These are phyloP conservation scores for Craterostigma plantagineum DNA, from an alignment of 257 asterid genomes.

Conservation along the genomic window DNA sequence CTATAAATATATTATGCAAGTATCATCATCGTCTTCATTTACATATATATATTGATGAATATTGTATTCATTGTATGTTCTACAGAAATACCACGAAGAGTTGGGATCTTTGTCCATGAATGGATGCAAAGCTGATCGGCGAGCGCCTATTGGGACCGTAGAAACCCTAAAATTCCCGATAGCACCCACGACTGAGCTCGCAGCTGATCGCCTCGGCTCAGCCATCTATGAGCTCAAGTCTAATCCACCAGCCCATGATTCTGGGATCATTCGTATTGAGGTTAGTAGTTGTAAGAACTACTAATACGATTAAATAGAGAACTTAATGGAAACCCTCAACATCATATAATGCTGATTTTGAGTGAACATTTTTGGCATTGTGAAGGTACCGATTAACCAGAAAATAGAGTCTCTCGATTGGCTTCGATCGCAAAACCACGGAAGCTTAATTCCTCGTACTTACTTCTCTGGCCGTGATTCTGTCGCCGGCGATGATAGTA, in stretches of 20 bases:
- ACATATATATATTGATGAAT: too few species aligned
- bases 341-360: too few species aligned
- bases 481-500: background rate
- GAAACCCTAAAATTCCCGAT: slow-evolving; percentile 48
- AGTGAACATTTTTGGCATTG: background rate
- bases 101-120: slow-evolving; percentile 40
- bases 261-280: slow-evolving; percentile 80
- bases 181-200: slow-evolving; percentile 29
- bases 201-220: slow-evolving; percentile 44
- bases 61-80: too few species aligned
- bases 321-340: too few species aligned
- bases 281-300: too few species aligned
- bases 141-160: slow-evolving; percentile 37
- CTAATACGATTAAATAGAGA: too few species aligned
- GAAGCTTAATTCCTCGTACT: background rate
- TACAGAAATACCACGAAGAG: slow-evolving; percentile 18
- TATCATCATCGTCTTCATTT: too few species aligned
- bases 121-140: slow-evolving; percentile 46
- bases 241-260: slow-evolving; percentile 14
- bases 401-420: slow-evolving; percentile 3
- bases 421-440: slow-evolving; percentile 5
- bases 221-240: slow-evolving; percentile 38
- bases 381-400: slow-evolving; percentile 3
- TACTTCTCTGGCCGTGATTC: slow-evolving; percentile 7
- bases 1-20: too few species aligned